Evolutionary conservation across 1,139 yeast species (phyloP).

Genomic region (Yamadazyma trypodendri): DNA sequence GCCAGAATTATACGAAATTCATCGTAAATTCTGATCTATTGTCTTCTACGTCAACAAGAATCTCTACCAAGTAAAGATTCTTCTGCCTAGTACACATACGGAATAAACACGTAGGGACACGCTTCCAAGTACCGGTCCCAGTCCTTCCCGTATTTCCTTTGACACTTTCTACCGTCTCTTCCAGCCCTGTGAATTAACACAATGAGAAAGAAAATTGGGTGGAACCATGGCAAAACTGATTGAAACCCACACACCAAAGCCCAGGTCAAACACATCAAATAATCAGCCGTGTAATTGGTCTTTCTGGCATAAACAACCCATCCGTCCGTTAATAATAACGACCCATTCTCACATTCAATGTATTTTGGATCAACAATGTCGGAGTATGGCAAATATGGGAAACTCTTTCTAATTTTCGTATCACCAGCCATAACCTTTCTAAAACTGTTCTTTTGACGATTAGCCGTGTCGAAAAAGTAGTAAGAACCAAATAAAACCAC

Average conservation of each 20-base stretch:
- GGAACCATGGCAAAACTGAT: slow-evolving; percentile 94
- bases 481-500: slow-evolving; percentile 64
- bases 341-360: slow-evolving; percentile 82
- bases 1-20: too few relatives aligned
- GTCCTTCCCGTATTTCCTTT: slow-evolving; percentile 85
- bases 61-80: too few relatives aligned
- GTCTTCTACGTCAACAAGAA: too few relatives aligned
- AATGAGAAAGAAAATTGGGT: slow-evolving; percentile 84
- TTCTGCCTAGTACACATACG: slow-evolving; percentile 61
- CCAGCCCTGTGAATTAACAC: slow-evolving; percentile 85
- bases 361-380: slow-evolving; percentile 79
- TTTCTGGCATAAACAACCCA: slow-evolving; percentile 94
- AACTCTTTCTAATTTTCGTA: slow-evolving; percentile 68
- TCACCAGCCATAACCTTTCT: slow-evolving; percentile 87
- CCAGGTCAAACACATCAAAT: slow-evolving; percentile 86
- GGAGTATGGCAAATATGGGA: slow-evolving; percentile 90
- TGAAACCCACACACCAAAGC: slow-evolving; percentile 84
- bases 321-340: slow-evolving; percentile 83
- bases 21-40: too few relatives aligned
- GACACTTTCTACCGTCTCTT: slow-evolving; percentile 85
- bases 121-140: slow-evolving; percentile 85
- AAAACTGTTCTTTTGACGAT: slow-evolving; percentile 93
- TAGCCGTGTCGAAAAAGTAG: slow-evolving; percentile 91
- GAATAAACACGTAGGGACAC: slow-evolving; percentile 92
- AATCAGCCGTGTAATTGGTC: slow-evolving; percentile 94